A percentile compares a stretch with the other conserved stretches of the same genome.
Conservation (phyloP, 768 basidiomycete genomes). For the Xerocomellus dryophilus region DNA sequence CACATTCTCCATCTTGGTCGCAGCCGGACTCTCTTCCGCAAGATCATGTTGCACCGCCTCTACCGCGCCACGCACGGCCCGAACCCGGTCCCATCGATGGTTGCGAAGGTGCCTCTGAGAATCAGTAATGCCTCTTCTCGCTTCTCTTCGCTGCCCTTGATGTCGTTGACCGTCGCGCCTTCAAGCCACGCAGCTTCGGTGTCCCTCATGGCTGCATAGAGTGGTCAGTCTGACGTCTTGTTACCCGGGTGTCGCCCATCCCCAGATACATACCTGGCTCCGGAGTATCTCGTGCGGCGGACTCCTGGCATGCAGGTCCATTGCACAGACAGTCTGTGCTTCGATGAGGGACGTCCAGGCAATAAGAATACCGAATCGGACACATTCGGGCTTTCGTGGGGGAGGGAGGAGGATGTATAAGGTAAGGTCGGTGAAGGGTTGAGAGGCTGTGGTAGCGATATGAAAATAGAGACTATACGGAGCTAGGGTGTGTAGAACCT, state of each 20-base stretch:
- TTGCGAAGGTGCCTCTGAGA: slow-evolving; percentile 35
- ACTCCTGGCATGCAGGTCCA: slow-evolving; percentile 86
- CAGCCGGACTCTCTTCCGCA: too few species aligned
- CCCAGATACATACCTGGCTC: slow-evolving; percentile 81
- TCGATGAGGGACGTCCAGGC: slow-evolving; percentile 62
- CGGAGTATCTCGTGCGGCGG: slow-evolving; percentile 86
- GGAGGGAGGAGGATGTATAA: slow-evolving; percentile 43
- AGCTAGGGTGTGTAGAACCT: slow-evolving; percentile 62
- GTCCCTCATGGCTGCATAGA: slow-evolving; percentile 39
- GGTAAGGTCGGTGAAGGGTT: slow-evolving; percentile 5
- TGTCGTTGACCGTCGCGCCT: slow-evolving; percentile 69
- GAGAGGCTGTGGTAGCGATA: slow-evolving; percentile 57
- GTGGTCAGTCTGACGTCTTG: slow-evolving; percentile 21
- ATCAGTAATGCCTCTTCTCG: slow-evolving; percentile 38
- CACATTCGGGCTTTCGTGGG: slow-evolving; percentile 4
- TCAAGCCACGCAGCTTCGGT: slow-evolving; percentile 66
- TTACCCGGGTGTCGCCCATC: slow-evolving; percentile 59
- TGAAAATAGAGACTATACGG: slow-evolving; percentile 77
- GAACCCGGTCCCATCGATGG: slow-evolving; percentile 33
- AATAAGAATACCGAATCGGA: slow-evolving; percentile 16
- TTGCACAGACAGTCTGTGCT: slow-evolving; percentile 77
- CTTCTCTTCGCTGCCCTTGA: slow-evolving; percentile 65
- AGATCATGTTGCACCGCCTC: slow-evolving; percentile 31
- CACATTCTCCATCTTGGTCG: slow-evolving; percentile 6
- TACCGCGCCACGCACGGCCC: slow-evolving; percentile 38